Base-by-base conservation (phyloP, 306 rosid genomes). In the Ammopiptanthus mongolicus region DNA sequence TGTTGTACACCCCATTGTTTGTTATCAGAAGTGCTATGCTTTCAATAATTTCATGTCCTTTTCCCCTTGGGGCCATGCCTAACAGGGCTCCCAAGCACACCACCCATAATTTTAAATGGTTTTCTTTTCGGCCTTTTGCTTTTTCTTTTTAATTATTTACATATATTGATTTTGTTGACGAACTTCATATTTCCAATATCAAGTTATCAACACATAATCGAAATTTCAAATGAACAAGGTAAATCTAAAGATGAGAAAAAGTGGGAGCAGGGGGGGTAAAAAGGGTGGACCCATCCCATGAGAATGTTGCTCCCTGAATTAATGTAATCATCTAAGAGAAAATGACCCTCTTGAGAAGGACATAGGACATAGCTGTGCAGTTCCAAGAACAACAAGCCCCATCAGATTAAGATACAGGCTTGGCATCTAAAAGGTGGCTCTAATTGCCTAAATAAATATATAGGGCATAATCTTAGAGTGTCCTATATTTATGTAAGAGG, bases 301-400 rank as follows among this genome's bases (percentile, higher is more conserved):
- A 81, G 71, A 87, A 88, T 90, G 91, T 88, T 85, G 91, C 91
- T 86, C 88, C 87, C 83, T 88, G 48, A 61, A 81, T 71, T 75
- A 81, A 58, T 83, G 83, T 72, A 76, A 76, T 80, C 53, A 74
- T 80, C 80, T 81, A 14, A 78, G 34, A 75, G 84, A 85, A 86
- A 82, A 80, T 78, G 91, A 87, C 90, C 86, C 84, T 78, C 79
- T 75, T 70, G 86, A 85, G 89, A 84, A 86, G 77, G 91, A 86
- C 88, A 76, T 79, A 55, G n/a, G n/a, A n/a, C 3, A 25, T 25
- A 25, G 66, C 72, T 81, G 74, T 71, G 88, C 17, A 69, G 18
- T 79, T 86, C 87, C 90, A 50, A 80, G 71, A 75, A 55, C 66
- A 79, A 50, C 77, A 34, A 65, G 50, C n/a, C 3, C 74, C 55